Evolutionary conservation across 345 rosid genomes (phyloP), one percentile per base, ranked within the genome.

Genomic region (Arabis alpina): DNA sequence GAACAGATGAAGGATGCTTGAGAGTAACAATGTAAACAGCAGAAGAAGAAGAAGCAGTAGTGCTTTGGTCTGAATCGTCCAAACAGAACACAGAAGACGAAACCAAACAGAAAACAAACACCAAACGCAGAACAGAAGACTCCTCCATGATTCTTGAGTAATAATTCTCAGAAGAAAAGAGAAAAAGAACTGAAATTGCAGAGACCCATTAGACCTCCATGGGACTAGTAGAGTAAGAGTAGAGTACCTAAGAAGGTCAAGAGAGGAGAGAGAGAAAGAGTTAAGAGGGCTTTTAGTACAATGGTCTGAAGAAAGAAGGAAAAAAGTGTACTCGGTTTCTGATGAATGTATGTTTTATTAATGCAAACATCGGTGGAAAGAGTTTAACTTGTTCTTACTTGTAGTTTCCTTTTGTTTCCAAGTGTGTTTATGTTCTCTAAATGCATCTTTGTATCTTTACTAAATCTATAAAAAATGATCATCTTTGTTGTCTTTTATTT

Each of bases 1-100:
- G 86, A 80, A 77, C 78, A 54, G 80, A 75, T 42, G 91, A 81
- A 74, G 83, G 75, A 75, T 82, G 84, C 76, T 84, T 89, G 12
- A 91, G 89, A 23, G 88, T 87, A 40, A 91, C 90, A 76, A 91
- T 91, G 77, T 87, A 91, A 54, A 91, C 88, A 77, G 87, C 85
- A 15, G 95, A 41, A 72, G 93, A 48, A 64, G 32, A 34, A 34
- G 64, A 64, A 65, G 64, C 85, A 57, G 83, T 69, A 66, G 80
- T 78, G 34, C 65, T 76, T 8, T 70, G 58, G 76, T 79, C 82
- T 53, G 83, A 66, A 9, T 77, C 80, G n/a, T 59, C 70, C 4
- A 24, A 30, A 76, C 66, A 58, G 37, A 54, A 58, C 75, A 76
- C 50, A 66, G 62, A 45, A 47, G 76, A 58, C 60, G 66, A 64